Base-by-base conservation (phyloP, 1,284 basidiomycete genomes). In the Fereydounia khargensis region DNA sequence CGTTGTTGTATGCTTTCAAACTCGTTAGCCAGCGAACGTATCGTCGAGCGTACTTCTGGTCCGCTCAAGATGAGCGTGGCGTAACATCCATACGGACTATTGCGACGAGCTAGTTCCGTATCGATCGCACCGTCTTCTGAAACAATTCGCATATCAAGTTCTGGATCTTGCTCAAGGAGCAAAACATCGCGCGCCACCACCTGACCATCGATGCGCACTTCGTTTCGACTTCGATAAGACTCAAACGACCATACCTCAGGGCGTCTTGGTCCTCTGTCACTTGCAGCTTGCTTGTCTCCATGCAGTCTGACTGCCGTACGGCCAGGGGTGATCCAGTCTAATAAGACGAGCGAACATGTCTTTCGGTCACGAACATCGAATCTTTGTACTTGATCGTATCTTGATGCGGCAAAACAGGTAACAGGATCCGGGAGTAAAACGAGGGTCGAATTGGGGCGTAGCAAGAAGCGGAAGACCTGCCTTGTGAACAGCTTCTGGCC, bases 161-260 rank as follows among this genome's bases (percentile, higher is more conserved):
- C 34, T 6, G 45, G 38, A 3, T 70, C 57, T 21, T 83, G 81
- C 49, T 89, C 84, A 13, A 96, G 81, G 5, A 91, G 79, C 77
- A 85, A 81, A 17, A 84, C 81, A 65, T 95, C 91, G 58, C 85
- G 84, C 39, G 84, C 86, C 20, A 91, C 74, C 37, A 85, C 80
- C 51, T 78, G 78, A 1, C 81, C 83, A 3, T 81, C 83, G 2
- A 88, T 69, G 63, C 84, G 83, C 17, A 97, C 78, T 74, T 96
- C 90, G 77, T 96, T 96, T 33, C 83, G 78, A 63, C 87, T 91
- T 68, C 85, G 83, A 73, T 96, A 97, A 47, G 82, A 80, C 31
- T 85, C 82, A 76, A 97, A 95, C 1, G 78, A 83, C 94, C 94
- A 98, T 39, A 87, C 83, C 73, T 98, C 94, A 18, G 86, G 86